phyloP scores from a whole-genome alignment of 2,329 filamentous ascomycete species.

The Hypoxylon sp. region DNA sequence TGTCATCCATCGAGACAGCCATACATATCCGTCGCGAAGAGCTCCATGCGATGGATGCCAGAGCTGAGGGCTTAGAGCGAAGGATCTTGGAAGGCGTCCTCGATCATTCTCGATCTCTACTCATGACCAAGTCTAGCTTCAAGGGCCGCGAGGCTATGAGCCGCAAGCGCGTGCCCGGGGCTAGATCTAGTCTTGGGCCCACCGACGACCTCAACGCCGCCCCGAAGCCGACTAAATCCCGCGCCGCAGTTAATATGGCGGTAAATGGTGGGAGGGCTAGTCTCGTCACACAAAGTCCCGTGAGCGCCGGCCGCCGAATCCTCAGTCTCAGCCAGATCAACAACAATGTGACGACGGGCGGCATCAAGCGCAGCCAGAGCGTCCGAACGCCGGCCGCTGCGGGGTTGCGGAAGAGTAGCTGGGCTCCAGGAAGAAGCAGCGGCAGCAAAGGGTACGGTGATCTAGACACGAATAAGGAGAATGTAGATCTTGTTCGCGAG shows the following conservation, averaged over 20 bases:
- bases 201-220: constrained; percentile 41
- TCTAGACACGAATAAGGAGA: constrained; percentile 72
- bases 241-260: constrained; percentile 63
- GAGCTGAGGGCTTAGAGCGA: constrained; percentile 89
- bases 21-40: constrained; percentile 90
- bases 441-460: constrained; percentile 62
- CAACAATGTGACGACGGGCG: constrained; percentile 73
- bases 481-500: constrained; percentile 68
- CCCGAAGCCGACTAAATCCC: constrained; percentile 48
- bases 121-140: constrained; percentile 74
- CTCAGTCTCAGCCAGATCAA: constrained; percentile 91
- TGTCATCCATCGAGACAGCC: constrained; percentile 91
- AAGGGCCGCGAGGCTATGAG: constrained; percentile 67
- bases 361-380: constrained; percentile 81
- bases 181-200: constrained; percentile 56
- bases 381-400: constrained; percentile 71
- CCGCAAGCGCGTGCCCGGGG: constrained; percentile 63
- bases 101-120: constrained; percentile 91
- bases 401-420: constrained; percentile 74
- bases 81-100: constrained; percentile 95
- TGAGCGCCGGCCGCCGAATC: constrained; percentile 77
- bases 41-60: constrained; percentile 87
- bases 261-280: constrained; percentile 63
- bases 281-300: constrained; percentile 57
- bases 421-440: constrained; percentile 63